These are phyloP conservation scores for Zymoseptoria pseudotritici DNA, from an alignment of 2,329 filamentous ascomycete genomes.

Conservation along the genomic window DNA sequence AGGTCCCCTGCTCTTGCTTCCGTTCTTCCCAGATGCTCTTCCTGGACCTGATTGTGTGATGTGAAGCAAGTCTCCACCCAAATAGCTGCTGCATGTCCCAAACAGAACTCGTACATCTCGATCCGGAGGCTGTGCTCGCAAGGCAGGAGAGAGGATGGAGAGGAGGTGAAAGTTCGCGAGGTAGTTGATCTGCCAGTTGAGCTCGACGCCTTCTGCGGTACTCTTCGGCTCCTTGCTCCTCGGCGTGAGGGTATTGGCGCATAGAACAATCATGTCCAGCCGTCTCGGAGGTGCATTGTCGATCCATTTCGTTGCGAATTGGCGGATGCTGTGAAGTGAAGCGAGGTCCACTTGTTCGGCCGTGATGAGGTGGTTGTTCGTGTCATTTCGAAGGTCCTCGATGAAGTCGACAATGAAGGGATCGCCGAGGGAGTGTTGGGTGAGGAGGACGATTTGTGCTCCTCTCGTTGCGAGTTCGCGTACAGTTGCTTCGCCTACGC, in stretches of 20 bases:
- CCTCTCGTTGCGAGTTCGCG: conserved; percentile 70
- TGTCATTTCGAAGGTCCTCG: conserved; percentile 70
- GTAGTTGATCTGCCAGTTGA: conserved; percentile 92
- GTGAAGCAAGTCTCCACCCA: conserved; percentile 62
- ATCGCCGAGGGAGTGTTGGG: conserved; percentile 71
- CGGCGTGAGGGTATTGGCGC: conserved; percentile 70
- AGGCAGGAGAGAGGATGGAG: conserved; percentile 80
- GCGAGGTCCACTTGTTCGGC: conserved; percentile 89
- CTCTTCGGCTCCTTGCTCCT: conserved; percentile 49
- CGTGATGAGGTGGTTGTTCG: conserved; percentile 81
- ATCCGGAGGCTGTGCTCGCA: conserved; percentile 86
- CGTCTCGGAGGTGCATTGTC: conserved; percentile 86
- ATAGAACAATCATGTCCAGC: conserved; percentile 84
- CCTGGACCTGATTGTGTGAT: conserved; percentile 36
- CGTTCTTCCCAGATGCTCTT: conserved; percentile 33
- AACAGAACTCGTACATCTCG: conserved; percentile 86
- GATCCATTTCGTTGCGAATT: conserved; percentile 96
- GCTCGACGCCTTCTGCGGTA: conserved; percentile 71
- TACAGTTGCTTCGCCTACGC: conserved; percentile 74
- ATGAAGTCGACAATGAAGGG: conserved; percentile 89
- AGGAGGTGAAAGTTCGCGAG: conserved; percentile 92
- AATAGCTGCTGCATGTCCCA: conserved; percentile 80
- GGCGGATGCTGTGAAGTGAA: conserved; percentile 80
- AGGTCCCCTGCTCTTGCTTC: conserved; percentile 53
- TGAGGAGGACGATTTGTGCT: conserved; percentile 85